These are phyloP conservation scores for Magnusiomyces suaveolens DNA, from an alignment of 1,139 yeast genomes.

Conservation along the genomic window DNA sequence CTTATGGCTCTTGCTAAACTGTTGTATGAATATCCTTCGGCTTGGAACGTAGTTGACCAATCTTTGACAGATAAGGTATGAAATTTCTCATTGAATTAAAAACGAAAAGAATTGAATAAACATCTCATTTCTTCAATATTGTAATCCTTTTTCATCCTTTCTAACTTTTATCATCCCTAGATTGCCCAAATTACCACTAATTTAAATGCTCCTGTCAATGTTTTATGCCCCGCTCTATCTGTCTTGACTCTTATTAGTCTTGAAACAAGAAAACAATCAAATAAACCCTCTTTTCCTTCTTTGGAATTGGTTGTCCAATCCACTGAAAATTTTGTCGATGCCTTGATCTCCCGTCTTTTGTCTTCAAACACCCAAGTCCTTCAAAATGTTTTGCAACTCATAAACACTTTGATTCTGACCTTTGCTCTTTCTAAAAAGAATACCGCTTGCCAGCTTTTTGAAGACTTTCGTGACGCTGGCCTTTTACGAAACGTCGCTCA, in stretches of 20 bases:
- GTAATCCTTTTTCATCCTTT: no score
- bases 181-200: slow-evolving; percentile 17
- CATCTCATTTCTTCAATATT: no score
- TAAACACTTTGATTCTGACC: slow-evolving; percentile 22
- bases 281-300: slow-evolving; percentile 17
- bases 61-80: slow-evolving; percentile 21
- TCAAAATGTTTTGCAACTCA: slow-evolving; percentile 22
- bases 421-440: slow-evolving; percentile 19
- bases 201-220: slow-evolving; percentile 20
- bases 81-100: no score
- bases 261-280: slow-evolving; percentile 18
- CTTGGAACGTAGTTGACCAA: slow-evolving; percentile 26
- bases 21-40: slow-evolving; percentile 20
- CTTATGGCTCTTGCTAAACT: slow-evolving; percentile 23
- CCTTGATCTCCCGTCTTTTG: slow-evolving; percentile 19
- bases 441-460: slow-evolving; percentile 19
- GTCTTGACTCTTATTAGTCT: slow-evolving; percentile 22
- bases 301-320: slow-evolving; percentile 17
- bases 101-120: no score
- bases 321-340: slow-evolving; percentile 19
- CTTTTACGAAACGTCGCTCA: slow-evolving; percentile 21
- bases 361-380: slow-evolving; percentile 23
- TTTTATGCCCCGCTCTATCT: slow-evolving; percentile 26
- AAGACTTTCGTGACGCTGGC: slow-evolving; percentile 23
- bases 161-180: slow-evolving; percentile 1